Evolutionary conservation across 2,329 filamentous ascomycete genomes (phyloP).

Genomic region (Penicillium sp.): DNA sequence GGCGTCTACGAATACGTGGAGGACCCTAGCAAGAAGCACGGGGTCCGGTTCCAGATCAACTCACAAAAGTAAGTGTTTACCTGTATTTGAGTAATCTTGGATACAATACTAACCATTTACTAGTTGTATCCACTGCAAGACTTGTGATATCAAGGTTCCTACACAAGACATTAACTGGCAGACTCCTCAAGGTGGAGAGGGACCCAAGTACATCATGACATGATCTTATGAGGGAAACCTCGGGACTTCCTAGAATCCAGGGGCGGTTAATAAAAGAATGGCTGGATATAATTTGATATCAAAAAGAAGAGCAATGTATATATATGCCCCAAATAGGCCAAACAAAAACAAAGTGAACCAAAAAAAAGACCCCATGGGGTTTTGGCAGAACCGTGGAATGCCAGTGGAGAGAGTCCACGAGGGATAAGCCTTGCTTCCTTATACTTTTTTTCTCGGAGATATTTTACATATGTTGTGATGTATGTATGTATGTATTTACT

Average conservation of each 20-base stretch:
- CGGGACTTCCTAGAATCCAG: background rate
- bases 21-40: conserved; percentile 79
- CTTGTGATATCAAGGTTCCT: conserved; percentile 97
- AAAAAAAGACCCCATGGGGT: conserved; percentile 17
- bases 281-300: background rate
- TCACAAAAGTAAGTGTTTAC: conserved; percentile 77
- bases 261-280: conserved; percentile 9
- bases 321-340: conserved; percentile 13
- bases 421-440: conserved; percentile 12
- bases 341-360: background rate
- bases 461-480: background rate
- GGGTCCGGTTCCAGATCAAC: conserved; percentile 96
- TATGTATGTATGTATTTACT: background rate
- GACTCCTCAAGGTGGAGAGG: conserved; percentile 87
- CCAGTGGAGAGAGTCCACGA: conserved; percentile 24
- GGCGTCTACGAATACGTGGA: conserved; percentile 98
- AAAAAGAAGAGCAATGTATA: conserved; percentile 8
- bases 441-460: background rate
- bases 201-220: conserved; percentile 65
- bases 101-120: conserved; percentile 18
- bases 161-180: conserved; percentile 97
- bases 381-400: conserved; percentile 29
- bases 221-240: conserved; percentile 17
- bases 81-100: background rate
- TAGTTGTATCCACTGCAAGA: conserved; percentile 99